Conservation (phyloP, 768 basidiomycete genomes). For the Termitomyces sp. region DNA sequence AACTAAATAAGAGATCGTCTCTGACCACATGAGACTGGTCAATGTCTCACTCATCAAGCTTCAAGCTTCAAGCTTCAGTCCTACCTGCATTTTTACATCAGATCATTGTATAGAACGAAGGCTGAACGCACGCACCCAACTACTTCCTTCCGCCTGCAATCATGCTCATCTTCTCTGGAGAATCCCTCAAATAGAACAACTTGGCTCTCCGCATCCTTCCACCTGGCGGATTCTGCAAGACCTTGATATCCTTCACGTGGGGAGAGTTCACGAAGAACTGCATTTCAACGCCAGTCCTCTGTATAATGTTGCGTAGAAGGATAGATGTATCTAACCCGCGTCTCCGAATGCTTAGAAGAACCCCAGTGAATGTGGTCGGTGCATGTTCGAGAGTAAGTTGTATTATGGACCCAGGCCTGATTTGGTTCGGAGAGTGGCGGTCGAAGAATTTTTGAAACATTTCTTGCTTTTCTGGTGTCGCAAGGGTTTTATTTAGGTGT, state of each 20-base stretch:
- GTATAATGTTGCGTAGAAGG: conserved; percentile 82
- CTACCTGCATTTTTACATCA: not conserved
- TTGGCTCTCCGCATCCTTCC: conserved; percentile 72
- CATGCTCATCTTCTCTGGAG: conserved; percentile 81
- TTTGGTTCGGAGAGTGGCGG: conserved; percentile 56
- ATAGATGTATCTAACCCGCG: conserved; percentile 88
- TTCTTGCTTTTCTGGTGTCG: conserved; percentile 61
- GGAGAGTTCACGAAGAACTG: conserved; percentile 85
- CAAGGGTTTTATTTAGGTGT: conserved; percentile 60
- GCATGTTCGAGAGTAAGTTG: conserved; percentile 73
- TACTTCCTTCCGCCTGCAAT: conserved; percentile 46
- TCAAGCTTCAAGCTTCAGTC: too few species aligned
- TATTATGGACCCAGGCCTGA: conserved; percentile 83
- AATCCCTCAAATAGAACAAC: conserved; percentile 76
- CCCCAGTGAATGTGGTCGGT: conserved; percentile 82
- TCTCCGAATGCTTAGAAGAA: conserved; percentile 77
- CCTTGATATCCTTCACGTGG: conserved; percentile 79
- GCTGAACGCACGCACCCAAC: conserved; percentile 8
- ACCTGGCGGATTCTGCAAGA: conserved; percentile 61
- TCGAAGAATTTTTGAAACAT: conserved; percentile 71
- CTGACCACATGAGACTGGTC: not conserved
- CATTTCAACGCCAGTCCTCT: conserved; percentile 91
- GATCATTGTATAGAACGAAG: not conserved
- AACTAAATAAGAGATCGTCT: not conserved
- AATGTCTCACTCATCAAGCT: not conserved